Conservation (phyloP, 306 rosid species). For the Rosa lucieae region DNA sequence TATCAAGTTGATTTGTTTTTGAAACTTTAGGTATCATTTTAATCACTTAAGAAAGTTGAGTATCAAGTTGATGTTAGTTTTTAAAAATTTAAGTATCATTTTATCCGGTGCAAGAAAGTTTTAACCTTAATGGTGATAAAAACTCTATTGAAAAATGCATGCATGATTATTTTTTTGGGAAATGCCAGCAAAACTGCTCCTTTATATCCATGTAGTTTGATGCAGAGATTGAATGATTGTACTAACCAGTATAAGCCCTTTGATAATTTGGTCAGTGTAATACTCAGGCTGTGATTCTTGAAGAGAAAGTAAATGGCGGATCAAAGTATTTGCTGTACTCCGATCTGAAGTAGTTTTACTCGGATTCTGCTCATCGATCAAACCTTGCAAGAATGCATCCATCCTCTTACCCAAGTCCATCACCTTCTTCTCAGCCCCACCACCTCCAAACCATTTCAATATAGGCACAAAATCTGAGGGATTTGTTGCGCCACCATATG, state of each 20-base stretch:
- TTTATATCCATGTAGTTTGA: too few species aligned
- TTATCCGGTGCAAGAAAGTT: too few species aligned
- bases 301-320: slow-evolving; percentile 45
- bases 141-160: too few species aligned
- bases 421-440: slow-evolving; percentile 10
- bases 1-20: too few species aligned
- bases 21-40: too few species aligned
- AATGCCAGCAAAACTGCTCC: too few species aligned
- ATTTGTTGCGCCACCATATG: background rate
- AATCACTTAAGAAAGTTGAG: too few species aligned
- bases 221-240: background rate
- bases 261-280: slow-evolving; percentile 59
- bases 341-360: background rate
- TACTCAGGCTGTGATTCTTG: slow-evolving; percentile 57
- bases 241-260: slow-evolving; percentile 35
- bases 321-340: slow-evolving; percentile 30
- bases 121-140: too few species aligned
- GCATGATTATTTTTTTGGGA: too few species aligned
- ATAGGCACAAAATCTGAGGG: slow-evolving; percentile 24
- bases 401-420: slow-evolving; percentile 2
- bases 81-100: too few species aligned
- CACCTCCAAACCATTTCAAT: slow-evolving; percentile 1
- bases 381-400: slow-evolving; percentile 38
- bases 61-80: too few species aligned
- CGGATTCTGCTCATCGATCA: slow-evolving; percentile 47